Conservation (phyloP, 768 basidiomycete species). For the Phanerodontia chrysosporium region DNA sequence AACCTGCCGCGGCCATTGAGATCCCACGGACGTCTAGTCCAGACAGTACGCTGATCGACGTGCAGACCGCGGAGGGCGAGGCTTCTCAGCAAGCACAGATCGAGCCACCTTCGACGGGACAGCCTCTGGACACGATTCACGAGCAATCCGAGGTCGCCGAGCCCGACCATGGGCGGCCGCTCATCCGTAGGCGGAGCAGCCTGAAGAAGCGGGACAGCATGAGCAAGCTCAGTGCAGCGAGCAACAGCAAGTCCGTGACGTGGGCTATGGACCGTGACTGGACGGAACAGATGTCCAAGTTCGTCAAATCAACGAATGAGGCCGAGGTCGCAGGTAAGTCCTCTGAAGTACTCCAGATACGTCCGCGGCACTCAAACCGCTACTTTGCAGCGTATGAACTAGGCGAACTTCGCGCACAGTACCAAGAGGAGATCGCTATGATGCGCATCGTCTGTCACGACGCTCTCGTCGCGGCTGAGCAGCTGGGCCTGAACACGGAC, state of each 20-base stretch:
- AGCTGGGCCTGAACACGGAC: constrained; percentile 36
- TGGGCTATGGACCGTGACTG: constrained; percentile 72
- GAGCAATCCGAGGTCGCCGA: constrained; percentile 23
- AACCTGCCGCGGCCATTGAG: not conserved
- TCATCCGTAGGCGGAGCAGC: constrained; percentile 55
- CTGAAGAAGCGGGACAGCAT: constrained; percentile 52
- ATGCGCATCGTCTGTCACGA: constrained; percentile 54
- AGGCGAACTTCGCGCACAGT: constrained; percentile 50
- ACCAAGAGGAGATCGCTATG: constrained; percentile 58
- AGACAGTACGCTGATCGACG: constrained; percentile 5
- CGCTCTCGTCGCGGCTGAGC: constrained; percentile 39
- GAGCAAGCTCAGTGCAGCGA: constrained; percentile 41
- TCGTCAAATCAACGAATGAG: constrained; percentile 35
- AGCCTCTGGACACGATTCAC: constrained; percentile 28
- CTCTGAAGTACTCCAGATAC: constrained; percentile 21
- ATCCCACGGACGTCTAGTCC: not conserved
- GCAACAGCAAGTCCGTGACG: constrained; percentile 62
- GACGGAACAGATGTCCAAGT: constrained; percentile 50
- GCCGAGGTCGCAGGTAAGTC: constrained; percentile 37
- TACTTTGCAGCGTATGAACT: constrained; percentile 49
- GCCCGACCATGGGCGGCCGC: constrained; percentile 23
- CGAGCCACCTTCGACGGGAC: constrained; percentile 16
- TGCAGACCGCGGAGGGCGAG: not conserved
- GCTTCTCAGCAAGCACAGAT: constrained; percentile 5
- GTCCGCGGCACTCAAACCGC: constrained; percentile 26